These are phyloP conservation scores for Beauveria bassiana DNA, from an alignment of 2,329 filamentous ascomycete genomes.

Conservation along the genomic window DNA sequence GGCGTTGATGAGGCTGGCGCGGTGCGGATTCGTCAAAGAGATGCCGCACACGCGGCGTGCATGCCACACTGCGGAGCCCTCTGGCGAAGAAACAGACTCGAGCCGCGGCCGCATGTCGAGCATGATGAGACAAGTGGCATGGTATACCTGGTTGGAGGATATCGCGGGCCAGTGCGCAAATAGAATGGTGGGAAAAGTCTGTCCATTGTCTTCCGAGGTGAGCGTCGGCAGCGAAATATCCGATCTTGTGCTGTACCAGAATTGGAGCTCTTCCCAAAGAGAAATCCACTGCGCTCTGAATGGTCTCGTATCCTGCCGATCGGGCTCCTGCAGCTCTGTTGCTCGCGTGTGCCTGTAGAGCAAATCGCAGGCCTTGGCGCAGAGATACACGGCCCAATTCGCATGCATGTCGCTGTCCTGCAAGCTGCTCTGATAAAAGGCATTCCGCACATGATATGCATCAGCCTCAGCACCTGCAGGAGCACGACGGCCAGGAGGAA, in stretches of 20 bases:
- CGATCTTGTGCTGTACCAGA: slow-evolving; percentile 37
- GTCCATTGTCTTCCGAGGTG: slow-evolving; percentile 17
- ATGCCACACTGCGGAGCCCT: slow-evolving; percentile 35
- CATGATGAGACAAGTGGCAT: slow-evolving; percentile 41
- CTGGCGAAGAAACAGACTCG: slow-evolving; percentile 16
- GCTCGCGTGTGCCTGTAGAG: slow-evolving; percentile 24
- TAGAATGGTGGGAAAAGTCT: slow-evolving; percentile 38
- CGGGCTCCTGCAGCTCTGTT: slow-evolving; percentile 30
- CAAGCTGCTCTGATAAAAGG: slow-evolving; percentile 23
- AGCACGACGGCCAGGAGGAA: slow-evolving; percentile 4
- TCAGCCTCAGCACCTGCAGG: slow-evolving; percentile 18
- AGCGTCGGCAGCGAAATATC: slow-evolving; percentile 26
- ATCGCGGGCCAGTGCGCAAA: slow-evolving; percentile 43
- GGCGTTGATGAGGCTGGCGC: slow-evolving; percentile 43
- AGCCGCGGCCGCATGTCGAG: slow-evolving; percentile 32
- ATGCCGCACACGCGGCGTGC: slow-evolving; percentile 43
- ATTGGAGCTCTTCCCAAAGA: slow-evolving; percentile 39
- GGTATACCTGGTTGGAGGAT: slow-evolving; percentile 44
- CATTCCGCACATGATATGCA: slow-evolving; percentile 14
- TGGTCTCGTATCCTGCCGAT: slow-evolving; percentile 16
- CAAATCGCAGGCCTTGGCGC: slow-evolving; percentile 41
- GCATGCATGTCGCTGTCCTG: slow-evolving; percentile 40
- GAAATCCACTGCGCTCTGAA: slow-evolving; percentile 34
- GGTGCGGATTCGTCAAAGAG: slow-evolving; percentile 41
- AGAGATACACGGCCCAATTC: slow-evolving; percentile 47